These are phyloP conservation scores for Heracleum sosnowskyi DNA, from an alignment of 129 eudicot genomes.

Conservation along the genomic window DNA sequence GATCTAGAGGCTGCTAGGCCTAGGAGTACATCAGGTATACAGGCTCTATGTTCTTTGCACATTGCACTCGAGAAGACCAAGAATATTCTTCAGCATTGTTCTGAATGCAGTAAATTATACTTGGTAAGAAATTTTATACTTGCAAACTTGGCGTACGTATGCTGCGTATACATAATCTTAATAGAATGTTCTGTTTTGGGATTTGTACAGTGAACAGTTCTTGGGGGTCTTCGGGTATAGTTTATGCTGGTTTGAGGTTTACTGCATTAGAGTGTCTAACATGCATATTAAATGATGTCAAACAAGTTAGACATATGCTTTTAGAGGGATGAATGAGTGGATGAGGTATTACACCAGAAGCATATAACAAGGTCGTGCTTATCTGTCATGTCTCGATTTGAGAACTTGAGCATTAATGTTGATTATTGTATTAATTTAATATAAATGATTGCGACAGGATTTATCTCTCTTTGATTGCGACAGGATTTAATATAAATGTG, in stretches of 20 bases:
- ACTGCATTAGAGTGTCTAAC: neutral
- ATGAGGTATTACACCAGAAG: neutral
- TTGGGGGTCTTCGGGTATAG: neutral
- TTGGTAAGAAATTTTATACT: conserved; percentile 42
- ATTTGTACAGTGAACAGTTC: neutral
- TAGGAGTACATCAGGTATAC: conserved; percentile 93
- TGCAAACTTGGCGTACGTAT: neutral
- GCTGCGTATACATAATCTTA: neutral
- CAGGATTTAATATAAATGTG: neutral
- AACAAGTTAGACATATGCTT: neutral
- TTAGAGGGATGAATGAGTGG: conserved; percentile 2
- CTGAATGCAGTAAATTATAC: conserved; percentile 94
- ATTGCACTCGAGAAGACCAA: conserved; percentile 94
- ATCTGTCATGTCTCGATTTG: neutral
- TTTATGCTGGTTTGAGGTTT: neutral
- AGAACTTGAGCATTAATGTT: neutral
- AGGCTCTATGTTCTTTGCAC: conserved; percentile 91
- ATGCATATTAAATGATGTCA: neutral
- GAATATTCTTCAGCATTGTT: conserved; percentile 86
- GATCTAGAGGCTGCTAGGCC: conserved; percentile 93
- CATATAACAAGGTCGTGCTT: neutral
- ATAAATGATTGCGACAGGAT: neutral
- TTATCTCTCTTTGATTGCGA: neutral
- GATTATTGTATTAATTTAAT: neutral
- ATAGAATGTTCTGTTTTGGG: neutral